Evolutionary conservation across 1,284 basidiomycete species (phyloP).

Genomic region (Cryptococcus sp.): DNA sequence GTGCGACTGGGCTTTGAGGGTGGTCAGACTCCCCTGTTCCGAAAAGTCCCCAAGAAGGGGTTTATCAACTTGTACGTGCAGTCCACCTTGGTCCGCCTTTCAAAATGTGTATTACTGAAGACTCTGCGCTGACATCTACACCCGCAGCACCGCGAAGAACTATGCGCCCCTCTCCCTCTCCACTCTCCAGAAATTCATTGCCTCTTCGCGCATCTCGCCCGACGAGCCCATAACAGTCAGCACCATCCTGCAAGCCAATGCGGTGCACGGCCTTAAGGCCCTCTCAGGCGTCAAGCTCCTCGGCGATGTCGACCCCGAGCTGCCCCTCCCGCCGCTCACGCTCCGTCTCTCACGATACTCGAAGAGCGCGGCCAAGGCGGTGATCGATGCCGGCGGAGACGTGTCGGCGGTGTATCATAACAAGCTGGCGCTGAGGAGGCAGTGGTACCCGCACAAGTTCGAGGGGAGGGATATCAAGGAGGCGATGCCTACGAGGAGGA

Average conservation of each 20-base stretch:
- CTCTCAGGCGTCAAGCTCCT: constrained; percentile 78
- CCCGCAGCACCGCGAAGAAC: constrained; percentile 61
- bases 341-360: constrained; percentile 83
- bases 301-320: constrained; percentile 61
- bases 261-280: constrained; percentile 80
- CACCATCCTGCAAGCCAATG: constrained; percentile 77
- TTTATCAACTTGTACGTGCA: constrained; percentile 86
- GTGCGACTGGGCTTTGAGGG: constrained; percentile 87
- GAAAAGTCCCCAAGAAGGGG: constrained; percentile 87
- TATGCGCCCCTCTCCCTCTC: constrained; percentile 84
- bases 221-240: constrained; percentile 82
- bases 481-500: constrained; percentile 76
- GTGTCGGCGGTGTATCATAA: constrained; percentile 94
- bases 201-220: constrained; percentile 73
- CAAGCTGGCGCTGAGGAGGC: constrained; percentile 72
- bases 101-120: not conserved
- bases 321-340: constrained; percentile 62
- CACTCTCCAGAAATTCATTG: constrained; percentile 86
- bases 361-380: constrained; percentile 75
- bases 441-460: constrained; percentile 59
- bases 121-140: not conserved
- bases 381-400: constrained; percentile 76
- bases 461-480: constrained; percentile 60
- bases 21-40: constrained; percentile 91
- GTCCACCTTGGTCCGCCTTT: not conserved